Evolutionary conservation across 2,329 filamentous ascomycete genomes (phyloP).

Genomic region (Ceratocystis huliohia): DNA sequence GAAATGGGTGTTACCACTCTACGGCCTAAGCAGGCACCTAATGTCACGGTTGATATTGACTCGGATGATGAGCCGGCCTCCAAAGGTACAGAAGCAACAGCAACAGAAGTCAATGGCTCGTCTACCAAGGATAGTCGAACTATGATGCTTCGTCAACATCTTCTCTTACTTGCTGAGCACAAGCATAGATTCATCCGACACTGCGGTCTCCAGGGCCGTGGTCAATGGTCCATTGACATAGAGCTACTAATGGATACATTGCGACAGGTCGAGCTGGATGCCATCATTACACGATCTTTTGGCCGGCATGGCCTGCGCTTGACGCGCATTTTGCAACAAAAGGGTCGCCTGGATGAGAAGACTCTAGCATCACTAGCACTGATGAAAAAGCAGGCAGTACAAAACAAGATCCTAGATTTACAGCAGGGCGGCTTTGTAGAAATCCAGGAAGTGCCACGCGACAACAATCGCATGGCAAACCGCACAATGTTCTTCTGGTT

Average conservation of each 20-base stretch:
- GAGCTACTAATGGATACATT: constrained; percentile 56
- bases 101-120: constrained; percentile 26
- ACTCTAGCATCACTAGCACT: constrained; percentile 67
- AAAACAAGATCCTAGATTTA: constrained; percentile 72
- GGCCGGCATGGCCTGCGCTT: constrained; percentile 67
- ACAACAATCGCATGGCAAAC: constrained; percentile 66
- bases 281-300: constrained; percentile 64
- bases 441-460: constrained; percentile 85
- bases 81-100: constrained; percentile 36
- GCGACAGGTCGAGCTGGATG: constrained; percentile 67
- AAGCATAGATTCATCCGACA: constrained; percentile 55
- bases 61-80: constrained; percentile 25
- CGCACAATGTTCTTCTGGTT: constrained; percentile 86
- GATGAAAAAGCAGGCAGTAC: constrained; percentile 73
- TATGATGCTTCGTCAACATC: constrained; percentile 42
- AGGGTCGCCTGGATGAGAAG: constrained; percentile 93
- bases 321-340: constrained; percentile 70
- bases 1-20: background rate
- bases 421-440: constrained; percentile 78
- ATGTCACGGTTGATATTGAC: constrained; percentile 19
- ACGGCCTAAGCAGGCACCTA: constrained; percentile 6
- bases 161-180: constrained; percentile 59
- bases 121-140: constrained; percentile 32
- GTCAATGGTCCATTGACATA: constrained; percentile 78
- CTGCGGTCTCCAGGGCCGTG: constrained; percentile 48